Percentiles rank a stretch among this genome's conserved stretches.
Conservation (phyloP, 2,329 filamentous ascomycete genomes). For the Colletotrichum tanaceti region DNA sequence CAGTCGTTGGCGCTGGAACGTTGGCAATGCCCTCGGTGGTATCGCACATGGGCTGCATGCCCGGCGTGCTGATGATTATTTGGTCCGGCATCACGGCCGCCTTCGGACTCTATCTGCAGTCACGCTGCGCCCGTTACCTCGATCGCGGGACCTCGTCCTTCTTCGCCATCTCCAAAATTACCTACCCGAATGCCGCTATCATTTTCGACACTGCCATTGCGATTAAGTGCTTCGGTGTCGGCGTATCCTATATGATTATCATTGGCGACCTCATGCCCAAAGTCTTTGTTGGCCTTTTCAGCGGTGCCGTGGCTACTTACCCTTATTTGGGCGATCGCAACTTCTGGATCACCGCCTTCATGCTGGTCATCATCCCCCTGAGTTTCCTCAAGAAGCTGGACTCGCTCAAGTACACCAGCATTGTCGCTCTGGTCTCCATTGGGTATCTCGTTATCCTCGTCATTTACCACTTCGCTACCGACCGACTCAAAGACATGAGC, state of each 20-base stretch:
- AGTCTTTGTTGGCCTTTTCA: conserved; percentile 84
- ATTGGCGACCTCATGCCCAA: conserved; percentile 99
- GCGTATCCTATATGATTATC: conserved; percentile 97
- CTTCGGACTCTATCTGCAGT: conserved; percentile 95
- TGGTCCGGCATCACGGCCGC: conserved; percentile 92
- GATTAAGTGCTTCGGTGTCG: conserved; percentile 97
- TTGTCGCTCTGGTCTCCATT: conserved; percentile 91
- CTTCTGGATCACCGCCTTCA: conserved; percentile 98
- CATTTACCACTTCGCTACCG: conserved; percentile 89
- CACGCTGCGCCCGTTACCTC: conserved; percentile 91
- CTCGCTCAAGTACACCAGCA: conserved; percentile 96
- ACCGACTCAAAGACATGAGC: conserved; percentile 79
- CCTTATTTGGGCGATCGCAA: conserved; percentile 87
- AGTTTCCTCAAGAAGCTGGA: conserved; percentile 92
- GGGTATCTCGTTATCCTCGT: conserved; percentile 94
- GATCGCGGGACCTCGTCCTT: conserved; percentile 91
- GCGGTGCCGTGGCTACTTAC: conserved; percentile 66
- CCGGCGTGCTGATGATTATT: conserved; percentile 85
- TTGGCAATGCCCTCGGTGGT: conserved; percentile 96
- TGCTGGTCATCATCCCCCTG: conserved; percentile 94
- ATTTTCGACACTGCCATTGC: conserved; percentile 96
- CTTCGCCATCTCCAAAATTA: conserved; percentile 96
- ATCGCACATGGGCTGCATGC: conserved; percentile 92
- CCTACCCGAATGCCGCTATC: conserved; percentile 94
- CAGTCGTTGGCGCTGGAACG: conserved; percentile 92